Evolutionary conservation across 169 alveolate species (phyloP), one percentile per base, ranked within the genome.

Genomic region (Plasmodium adleri): DNA sequence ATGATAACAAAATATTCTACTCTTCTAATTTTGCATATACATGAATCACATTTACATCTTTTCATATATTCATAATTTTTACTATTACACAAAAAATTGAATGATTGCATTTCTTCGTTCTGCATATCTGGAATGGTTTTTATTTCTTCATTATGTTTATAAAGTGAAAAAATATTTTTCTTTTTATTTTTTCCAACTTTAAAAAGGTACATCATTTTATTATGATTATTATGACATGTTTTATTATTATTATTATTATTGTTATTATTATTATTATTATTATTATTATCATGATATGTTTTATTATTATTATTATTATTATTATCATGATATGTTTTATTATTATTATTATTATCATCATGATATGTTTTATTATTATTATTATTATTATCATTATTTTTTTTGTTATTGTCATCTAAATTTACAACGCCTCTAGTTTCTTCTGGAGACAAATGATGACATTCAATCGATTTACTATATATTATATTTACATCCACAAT

Each of bases 1-100:
- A 80, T 62, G 17, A 80, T 72, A 24, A 80, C 90, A 28, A 58
- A 80, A 45, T 80, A 80, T 72, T 80, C 90, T 13, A 80, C 90
- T 45, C 90, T 17, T 28, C 59, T 80, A 43, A 80, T 80, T 80
- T 68, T 80, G 24, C 90, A 80, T 12, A 68, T 80, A 28, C 90
- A 80, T 4, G 50, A 80, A 50, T 56, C 15, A 17, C 90, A 80
- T 60, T 47, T 66, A 39, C 90, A 80, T 5, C 90, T 80, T 72
- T 80, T 80, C 83, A 80, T 80, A 45, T 80, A 80, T 28, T 80
- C 70, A 64, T 80, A 68, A 47, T 49, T 59, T 68, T 60, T 80
- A 49, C 45, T 45, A 9, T 67, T 49, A 0, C 73, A 39, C 64
- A 80, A 56, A 28, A 80, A 45, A 22, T 15, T 26, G 45, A 32